Percentiles rank a stretch among this genome's conserved stretches.
These are phyloP conservation scores for Dionaea muscipula DNA, from an alignment of 179 eudicot genomes.

Conservation along the genomic window DNA sequence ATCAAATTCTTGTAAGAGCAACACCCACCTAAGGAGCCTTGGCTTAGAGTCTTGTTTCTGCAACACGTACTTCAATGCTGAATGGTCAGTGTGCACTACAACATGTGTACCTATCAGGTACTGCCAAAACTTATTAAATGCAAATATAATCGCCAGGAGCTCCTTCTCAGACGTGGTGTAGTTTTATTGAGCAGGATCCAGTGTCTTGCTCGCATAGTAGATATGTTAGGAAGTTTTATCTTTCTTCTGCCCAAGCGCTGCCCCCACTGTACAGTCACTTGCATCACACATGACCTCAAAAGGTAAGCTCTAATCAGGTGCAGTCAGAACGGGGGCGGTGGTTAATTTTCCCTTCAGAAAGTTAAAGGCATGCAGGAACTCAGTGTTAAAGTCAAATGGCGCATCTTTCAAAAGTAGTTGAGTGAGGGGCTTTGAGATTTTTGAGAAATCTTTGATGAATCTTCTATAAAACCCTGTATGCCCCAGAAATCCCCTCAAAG, in stretches of 20 bases:
- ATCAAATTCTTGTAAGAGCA: background rate
- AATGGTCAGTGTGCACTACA: conserved; percentile 2
- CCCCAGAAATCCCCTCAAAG: conserved; percentile 2
- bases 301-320: background rate
- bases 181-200: background rate
- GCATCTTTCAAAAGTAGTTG: background rate
- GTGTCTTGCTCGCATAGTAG: conserved; percentile 6
- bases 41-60: conserved; percentile 3
- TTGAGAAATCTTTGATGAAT: conserved; percentile 6
- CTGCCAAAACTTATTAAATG: conserved; percentile 2
- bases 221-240: background rate
- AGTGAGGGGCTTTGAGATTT: background rate
- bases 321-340: background rate
- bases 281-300: conserved; percentile 12
- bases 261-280: background rate
- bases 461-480: conserved; percentile 7
- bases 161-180: conserved; percentile 5
- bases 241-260: background rate
- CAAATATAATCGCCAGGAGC: no score
- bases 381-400: background rate
- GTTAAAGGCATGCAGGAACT: background rate
- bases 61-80: background rate
- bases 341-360: background rate
- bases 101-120: background rate
- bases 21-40: background rate